Conservation (phyloP, 768 basidiomycete genomes). For the Brasilioporus rufonigricans region DNA sequence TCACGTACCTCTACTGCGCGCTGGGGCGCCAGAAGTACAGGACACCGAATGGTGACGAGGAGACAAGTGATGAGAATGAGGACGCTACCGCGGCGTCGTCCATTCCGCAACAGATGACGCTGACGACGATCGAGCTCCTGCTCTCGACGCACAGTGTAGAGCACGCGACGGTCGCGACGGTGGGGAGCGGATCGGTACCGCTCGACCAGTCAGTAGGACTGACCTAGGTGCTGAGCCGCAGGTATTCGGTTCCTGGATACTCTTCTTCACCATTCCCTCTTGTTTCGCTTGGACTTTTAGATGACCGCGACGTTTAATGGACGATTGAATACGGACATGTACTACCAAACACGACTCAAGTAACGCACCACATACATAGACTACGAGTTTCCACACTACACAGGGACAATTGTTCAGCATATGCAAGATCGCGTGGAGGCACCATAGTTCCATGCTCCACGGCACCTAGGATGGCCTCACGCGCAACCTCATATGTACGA, state of each 20-base stretch:
- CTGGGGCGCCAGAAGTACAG: neutral
- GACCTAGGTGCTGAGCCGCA: too few species aligned
- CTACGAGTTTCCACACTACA: neutral
- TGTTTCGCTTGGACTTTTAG: neutral
- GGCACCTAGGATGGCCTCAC: too few species aligned
- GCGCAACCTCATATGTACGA: too few species aligned
- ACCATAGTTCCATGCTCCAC: too few species aligned
- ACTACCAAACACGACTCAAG: neutral
- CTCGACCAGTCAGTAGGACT: too few species aligned
- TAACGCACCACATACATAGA: neutral
- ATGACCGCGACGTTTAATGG: neutral
- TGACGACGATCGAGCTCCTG: slow-evolving; percentile 15
- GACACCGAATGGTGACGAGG: neutral
- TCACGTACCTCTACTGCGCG: slow-evolving; percentile 25
- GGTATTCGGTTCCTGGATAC: neutral
- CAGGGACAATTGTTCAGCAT: too few species aligned
- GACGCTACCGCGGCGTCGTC: neutral
- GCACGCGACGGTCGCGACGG: too few species aligned
- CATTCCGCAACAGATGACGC: neutral
- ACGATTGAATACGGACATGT: neutral
- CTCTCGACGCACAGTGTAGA: neutral
- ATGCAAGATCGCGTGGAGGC: too few species aligned
- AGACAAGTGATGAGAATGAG: neutral
- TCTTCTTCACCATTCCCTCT: neutral
- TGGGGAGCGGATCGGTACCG: too few species aligned